Conservation (phyloP, 2,329 filamentous ascomycete species). For the Rachicladosporium sp. region DNA sequence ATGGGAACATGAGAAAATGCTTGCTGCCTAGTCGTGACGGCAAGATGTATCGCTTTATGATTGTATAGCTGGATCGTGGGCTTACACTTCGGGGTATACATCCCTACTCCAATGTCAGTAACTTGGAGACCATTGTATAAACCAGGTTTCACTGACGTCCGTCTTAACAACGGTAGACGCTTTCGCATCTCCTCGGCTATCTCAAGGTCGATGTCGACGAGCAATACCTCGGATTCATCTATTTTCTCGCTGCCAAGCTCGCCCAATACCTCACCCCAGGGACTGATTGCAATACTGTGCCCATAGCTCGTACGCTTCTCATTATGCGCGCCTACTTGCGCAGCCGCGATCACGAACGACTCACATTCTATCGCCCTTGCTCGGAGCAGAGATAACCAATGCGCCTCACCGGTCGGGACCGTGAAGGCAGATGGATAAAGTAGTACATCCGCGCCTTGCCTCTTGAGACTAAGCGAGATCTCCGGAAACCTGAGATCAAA, state of each 20-base stretch:
- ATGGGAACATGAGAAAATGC: neutral
- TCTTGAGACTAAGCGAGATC: slow-evolving; percentile 53
- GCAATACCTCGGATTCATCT: slow-evolving; percentile 29
- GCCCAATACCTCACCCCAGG: slow-evolving; percentile 68
- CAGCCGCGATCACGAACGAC: slow-evolving; percentile 74
- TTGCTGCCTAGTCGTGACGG: too few species aligned
- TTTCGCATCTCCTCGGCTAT: slow-evolving; percentile 26
- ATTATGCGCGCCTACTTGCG: slow-evolving; percentile 65
- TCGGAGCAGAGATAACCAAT: slow-evolving; percentile 72
- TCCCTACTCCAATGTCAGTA: slow-evolving; percentile 11
- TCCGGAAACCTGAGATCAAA: slow-evolving; percentile 85
- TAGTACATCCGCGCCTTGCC: slow-evolving; percentile 59
- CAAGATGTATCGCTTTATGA: too few species aligned
- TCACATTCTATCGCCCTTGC: slow-evolving; percentile 82
- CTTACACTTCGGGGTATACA: slow-evolving; percentile 20
- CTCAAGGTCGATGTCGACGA: slow-evolving; percentile 27
- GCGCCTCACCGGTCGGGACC: slow-evolving; percentile 67
- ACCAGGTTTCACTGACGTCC: slow-evolving; percentile 11
- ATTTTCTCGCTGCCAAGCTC: slow-evolving; percentile 43
- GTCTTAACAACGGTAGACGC: slow-evolving; percentile 23
- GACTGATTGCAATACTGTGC: slow-evolving; percentile 71
- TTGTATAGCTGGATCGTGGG: too few species aligned
- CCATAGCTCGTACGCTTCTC: slow-evolving; percentile 72
- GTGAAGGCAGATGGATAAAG: slow-evolving; percentile 89
- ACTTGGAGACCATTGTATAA: neutral